phyloP scores from a whole-genome alignment of 768 basidiomycete genomes.

The Trametes cubensis region DNA sequence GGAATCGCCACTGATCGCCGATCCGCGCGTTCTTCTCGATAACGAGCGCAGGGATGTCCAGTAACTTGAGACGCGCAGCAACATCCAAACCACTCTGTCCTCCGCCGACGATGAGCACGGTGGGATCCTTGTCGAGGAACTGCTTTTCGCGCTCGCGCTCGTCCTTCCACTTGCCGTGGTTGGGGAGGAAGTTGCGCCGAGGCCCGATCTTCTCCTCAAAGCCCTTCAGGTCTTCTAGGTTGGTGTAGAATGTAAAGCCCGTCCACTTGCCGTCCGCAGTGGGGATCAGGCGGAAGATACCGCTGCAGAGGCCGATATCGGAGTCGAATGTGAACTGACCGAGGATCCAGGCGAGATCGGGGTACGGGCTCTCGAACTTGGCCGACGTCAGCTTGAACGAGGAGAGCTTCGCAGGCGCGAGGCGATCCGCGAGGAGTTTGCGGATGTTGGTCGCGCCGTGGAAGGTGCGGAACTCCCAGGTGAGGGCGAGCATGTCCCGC shows the following conservation, averaged over 20 bases:
- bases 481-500: constrained; percentile 40
- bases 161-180: constrained; percentile 47
- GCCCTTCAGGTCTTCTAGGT: constrained; percentile 52
- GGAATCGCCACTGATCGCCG: constrained; percentile 66
- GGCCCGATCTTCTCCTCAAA: constrained; percentile 45
- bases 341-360: constrained; percentile 35
- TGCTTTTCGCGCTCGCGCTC: constrained; percentile 39
- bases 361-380: constrained; percentile 26
- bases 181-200: constrained; percentile 36
- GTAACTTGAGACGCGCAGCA: constrained; percentile 59
- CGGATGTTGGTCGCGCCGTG: constrained; percentile 34
- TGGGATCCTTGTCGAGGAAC: constrained; percentile 49
- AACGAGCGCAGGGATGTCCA: constrained; percentile 53
- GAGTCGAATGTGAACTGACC: constrained; percentile 47
- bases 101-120: constrained; percentile 54
- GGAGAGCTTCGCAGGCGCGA: constrained; percentile 23
- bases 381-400: constrained; percentile 25
- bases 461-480: constrained; percentile 45
- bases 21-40: constrained; percentile 64
- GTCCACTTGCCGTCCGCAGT: constrained; percentile 47
- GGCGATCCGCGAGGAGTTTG: constrained; percentile 33
- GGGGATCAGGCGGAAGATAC: constrained; percentile 52
- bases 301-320: constrained; percentile 37
- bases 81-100: constrained; percentile 59
- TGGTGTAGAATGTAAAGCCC: constrained; percentile 51